Conservation (phyloP, 208 protist genomes). For the Blastocrithidia nonstop region DNA sequence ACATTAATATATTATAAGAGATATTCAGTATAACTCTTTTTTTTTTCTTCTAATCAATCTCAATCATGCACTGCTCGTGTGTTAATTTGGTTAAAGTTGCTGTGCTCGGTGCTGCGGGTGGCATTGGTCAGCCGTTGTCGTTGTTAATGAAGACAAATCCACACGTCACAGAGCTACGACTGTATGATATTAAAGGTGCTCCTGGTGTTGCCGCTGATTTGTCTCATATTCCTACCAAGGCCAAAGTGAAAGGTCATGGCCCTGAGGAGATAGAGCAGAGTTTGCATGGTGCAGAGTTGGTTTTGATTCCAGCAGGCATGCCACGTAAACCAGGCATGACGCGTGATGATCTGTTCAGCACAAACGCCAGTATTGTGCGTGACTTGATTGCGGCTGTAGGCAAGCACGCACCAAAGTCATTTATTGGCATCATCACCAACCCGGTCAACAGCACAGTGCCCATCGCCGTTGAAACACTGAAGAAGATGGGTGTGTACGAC, state of each 20-base stretch:
- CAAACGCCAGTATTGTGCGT: conserved; percentile 88
- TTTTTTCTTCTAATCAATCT: too few relatives aligned
- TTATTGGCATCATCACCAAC: conserved; percentile 90
- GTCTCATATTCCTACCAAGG: conserved; percentile 71
- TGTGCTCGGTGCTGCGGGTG: conserved; percentile 89
- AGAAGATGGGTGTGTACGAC: conserved; percentile 84
- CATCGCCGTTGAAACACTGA: conserved; percentile 85
- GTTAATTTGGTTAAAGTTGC: conserved; percentile 66
- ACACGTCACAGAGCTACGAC: conserved; percentile 53
- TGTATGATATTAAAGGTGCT: conserved; percentile 84
- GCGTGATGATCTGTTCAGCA: conserved; percentile 94
- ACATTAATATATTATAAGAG: too few relatives aligned
- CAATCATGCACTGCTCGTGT: too few relatives aligned
- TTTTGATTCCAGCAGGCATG: conserved; percentile 91
- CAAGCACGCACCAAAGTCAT: conserved; percentile 73
- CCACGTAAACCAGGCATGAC: conserved; percentile 95
- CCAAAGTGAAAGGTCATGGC: conserved; percentile 52
- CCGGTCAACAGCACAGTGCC: conserved; percentile 94
- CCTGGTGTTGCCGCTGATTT: conserved; percentile 82
- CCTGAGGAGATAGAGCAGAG: conserved; percentile 51
- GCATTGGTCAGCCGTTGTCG: conserved; percentile 93
- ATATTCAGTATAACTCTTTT: too few relatives aligned
- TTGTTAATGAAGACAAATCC: conserved; percentile 84
- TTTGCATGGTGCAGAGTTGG: conserved; percentile 71
- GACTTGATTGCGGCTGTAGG: conserved; percentile 78